Evolutionary conservation across 2,329 filamentous ascomycete species (phyloP), one percentile per base, ranked within the genome.

Genomic region (Samsoniella hepiali): DNA sequence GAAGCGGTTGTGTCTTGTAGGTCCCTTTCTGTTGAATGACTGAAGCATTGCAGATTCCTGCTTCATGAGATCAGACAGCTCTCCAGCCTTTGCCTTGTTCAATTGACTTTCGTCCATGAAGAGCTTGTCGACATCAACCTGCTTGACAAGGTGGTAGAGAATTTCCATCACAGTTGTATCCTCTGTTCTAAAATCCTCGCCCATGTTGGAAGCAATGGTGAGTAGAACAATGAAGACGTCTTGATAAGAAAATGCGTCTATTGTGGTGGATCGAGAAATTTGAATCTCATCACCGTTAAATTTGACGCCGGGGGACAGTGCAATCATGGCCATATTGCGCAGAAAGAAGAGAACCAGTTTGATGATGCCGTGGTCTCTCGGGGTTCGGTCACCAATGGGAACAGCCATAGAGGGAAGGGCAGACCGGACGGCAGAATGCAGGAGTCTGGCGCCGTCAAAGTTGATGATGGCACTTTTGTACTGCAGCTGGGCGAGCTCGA

Each of bases 391-490:
- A 32, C 87, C 85, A 66, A 90, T 85, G 1, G 90, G 83, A 32
- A 91, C 77, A 2, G 92, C 91, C 86, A 99, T 94, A 27, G 92
- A 88, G 1, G 95, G 93, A 27, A 99, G 79, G 0, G 90, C 93
- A 58, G 91, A 85, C 65, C 93, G 85, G 22, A 97, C 88, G 4
- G 90, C 88, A 4, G 91, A 91, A 66, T 93, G 88, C 13, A 99
- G 82, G 38, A 97, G 89, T 55, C 85, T 84, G 4, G 88, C 85
- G 51, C 86, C 86, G 68, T 94, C 91, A 72, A 90, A 93, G 69
- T 95, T 93, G 68, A 99, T 85, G 49, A 97, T 88, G 5, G 89
- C 88, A 62, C 91, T 86, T 78, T 99, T 99, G 79, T 99, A 99
- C 65, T 84, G 85, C 5, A 96, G 84, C 73, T 98, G 95, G 0